Evolutionary conservation across 805 yeast genomes (phyloP).

Genomic region (Candida boidinii): DNA sequence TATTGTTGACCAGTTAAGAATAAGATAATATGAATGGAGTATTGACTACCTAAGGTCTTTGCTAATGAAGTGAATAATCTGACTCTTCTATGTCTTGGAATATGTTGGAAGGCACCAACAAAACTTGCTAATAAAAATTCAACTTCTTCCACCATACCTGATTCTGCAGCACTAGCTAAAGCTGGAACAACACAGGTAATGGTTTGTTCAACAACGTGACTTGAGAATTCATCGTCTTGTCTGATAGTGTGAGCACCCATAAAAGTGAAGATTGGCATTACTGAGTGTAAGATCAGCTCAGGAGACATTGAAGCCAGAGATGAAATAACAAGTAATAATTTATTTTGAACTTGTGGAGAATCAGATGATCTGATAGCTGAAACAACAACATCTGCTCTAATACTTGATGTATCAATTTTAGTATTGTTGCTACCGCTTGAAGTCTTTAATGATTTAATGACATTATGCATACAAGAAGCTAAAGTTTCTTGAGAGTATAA

Average conservation of each 20-base stretch:
- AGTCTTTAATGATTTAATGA: constrained; percentile 48
- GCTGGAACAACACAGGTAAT: constrained; percentile 89
- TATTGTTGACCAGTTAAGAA: constrained; percentile 79
- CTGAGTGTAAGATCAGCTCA: constrained; percentile 86
- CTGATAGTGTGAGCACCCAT: constrained; percentile 98
- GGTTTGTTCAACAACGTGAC: constrained; percentile 87
- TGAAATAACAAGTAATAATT: constrained; percentile 75
- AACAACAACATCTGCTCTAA: constrained; percentile 86
- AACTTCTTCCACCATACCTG: constrained; percentile 49
- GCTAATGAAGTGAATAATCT: constrained; percentile 73
- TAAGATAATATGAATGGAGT: constrained; percentile 63
- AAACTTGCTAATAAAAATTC: constrained; percentile 84
- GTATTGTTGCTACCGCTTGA: no score
- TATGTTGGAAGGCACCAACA: constrained; percentile 90
- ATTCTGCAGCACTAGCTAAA: constrained; percentile 42
- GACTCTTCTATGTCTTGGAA: constrained; percentile 94
- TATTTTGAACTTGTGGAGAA: constrained; percentile 93
- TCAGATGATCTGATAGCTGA: constrained; percentile 82
- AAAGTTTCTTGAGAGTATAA: constrained; percentile 85
- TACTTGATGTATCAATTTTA: constrained; percentile 40
- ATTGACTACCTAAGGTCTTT: constrained; percentile 59
- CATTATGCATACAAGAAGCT: constrained; percentile 74
- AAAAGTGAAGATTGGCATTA: constrained; percentile 98
- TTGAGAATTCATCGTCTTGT: constrained; percentile 94
- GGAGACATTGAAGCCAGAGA: constrained; percentile 84